A percentile compares a stretch with the other conserved stretches of the same genome.
Conservation (phyloP, 1,139 yeast genomes). For the Saccharomyces hybrid region DNA sequence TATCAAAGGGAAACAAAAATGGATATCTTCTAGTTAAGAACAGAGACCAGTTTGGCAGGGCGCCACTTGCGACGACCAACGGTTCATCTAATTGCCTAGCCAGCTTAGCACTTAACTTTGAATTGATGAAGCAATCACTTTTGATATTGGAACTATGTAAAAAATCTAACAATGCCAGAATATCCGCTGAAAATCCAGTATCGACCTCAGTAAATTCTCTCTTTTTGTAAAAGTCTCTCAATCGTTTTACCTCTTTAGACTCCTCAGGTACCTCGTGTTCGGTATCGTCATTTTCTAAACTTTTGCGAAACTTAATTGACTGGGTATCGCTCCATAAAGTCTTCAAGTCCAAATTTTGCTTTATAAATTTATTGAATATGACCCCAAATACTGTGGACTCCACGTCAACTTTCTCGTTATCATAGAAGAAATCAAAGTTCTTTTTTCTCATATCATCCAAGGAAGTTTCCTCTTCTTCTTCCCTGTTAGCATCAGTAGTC, state of each 20-base stretch:
- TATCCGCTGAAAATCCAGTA: constrained; percentile 36
- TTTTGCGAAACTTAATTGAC: constrained; percentile 45
- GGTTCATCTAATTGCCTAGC: constrained; percentile 89
- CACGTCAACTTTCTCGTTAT: constrained; percentile 54
- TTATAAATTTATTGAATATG: constrained; percentile 48
- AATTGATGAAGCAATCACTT: constrained; percentile 54
- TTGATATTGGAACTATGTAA: constrained; percentile 37
- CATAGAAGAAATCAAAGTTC: constrained; percentile 54
- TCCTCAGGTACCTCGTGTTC: constrained; percentile 19
- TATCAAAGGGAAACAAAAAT: constrained; percentile 77
- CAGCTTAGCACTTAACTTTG: constrained; percentile 80
- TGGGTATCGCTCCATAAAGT: constrained; percentile 55
- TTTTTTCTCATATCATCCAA: constrained; percentile 28
- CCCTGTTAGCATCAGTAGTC: background rate
- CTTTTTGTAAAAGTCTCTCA: constrained; percentile 26
- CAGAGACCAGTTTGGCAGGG: constrained; percentile 81
- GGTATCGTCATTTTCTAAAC: constrained; percentile 23
- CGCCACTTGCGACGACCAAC: constrained; percentile 77
- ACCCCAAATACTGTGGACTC: constrained; percentile 82
- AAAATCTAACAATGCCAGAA: constrained; percentile 50
- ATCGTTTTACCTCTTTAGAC: constrained; percentile 6
- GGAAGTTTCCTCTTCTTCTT: background rate
- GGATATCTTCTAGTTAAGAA: constrained; percentile 66
- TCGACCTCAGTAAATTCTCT: constrained; percentile 28
- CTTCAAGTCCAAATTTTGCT: constrained; percentile 37